A percentile compares a stretch with the other conserved stretches of the same genome.
Evolutionary conservation across 495 filamentous ascomycete species (phyloP).

Genomic region (Penicillium desertorum): DNA sequence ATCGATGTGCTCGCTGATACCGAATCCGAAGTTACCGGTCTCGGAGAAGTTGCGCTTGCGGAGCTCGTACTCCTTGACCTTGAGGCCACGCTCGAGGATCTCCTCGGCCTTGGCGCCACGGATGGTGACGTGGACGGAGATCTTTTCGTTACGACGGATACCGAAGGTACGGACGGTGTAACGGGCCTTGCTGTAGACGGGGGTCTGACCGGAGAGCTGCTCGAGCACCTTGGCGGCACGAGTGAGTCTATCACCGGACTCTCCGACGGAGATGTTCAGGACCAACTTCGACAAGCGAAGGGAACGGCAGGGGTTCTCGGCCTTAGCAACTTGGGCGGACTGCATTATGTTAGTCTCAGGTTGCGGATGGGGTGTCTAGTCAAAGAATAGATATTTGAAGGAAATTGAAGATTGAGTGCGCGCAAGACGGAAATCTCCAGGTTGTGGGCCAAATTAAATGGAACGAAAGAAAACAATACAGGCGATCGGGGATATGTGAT

Average conservation of each 20-base stretch:
- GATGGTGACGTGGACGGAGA: slow-evolving; percentile 98
- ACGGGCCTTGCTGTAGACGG: slow-evolving; percentile 99
- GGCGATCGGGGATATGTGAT: background rate
- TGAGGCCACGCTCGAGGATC: slow-evolving; percentile 99
- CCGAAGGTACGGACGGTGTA: slow-evolving; percentile 99
- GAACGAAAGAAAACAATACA: slow-evolving; percentile 2
- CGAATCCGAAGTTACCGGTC: slow-evolving; percentile 99
- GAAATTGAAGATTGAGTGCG: slow-evolving; percentile 9
- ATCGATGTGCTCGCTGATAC: slow-evolving; percentile 99
- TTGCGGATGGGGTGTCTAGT: background rate
- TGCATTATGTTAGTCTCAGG: slow-evolving; percentile 37
- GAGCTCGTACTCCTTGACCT: slow-evolving; percentile 99
- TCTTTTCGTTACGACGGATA: slow-evolving; percentile 99
- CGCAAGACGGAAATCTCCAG: background rate
- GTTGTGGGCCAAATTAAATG: background rate
- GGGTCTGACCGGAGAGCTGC: slow-evolving; percentile 98
- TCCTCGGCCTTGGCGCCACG: slow-evolving; percentile 99
- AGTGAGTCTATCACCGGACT: slow-evolving; percentile 99
- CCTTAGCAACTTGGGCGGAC: slow-evolving; percentile 72
- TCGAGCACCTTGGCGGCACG: slow-evolving; percentile 99
- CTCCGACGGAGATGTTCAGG: slow-evolving; percentile 99
- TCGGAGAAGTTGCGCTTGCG: slow-evolving; percentile 99
- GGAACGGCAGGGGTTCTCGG: slow-evolving; percentile 97
- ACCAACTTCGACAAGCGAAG: slow-evolving; percentile 99
- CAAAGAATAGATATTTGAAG: background rate